Percentiles rank a stretch among this genome's conserved stretches.
phyloP scores from a whole-genome alignment of 129 eudicot species.

The Artemisia annua region DNA sequence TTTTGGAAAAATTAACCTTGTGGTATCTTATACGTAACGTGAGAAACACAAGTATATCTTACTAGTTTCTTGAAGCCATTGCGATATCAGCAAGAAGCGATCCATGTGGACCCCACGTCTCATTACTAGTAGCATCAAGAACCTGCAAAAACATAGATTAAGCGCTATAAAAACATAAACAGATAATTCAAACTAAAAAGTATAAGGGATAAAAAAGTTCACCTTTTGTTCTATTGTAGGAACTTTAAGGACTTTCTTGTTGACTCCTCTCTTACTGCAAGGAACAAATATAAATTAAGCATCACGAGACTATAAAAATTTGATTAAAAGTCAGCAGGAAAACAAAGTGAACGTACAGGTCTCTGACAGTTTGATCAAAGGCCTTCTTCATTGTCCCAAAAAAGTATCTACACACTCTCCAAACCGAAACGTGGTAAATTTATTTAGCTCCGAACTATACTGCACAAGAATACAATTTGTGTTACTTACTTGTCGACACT shows the following conservation, averaged over 20 bases:
- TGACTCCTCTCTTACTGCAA: slow-evolving; percentile 92
- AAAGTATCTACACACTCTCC: slow-evolving; percentile 38
- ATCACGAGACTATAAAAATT: not conserved
- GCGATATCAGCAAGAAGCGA: slow-evolving; percentile 97
- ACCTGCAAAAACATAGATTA: slow-evolving; percentile 45
- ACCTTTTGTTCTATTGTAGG: slow-evolving; percentile 97
- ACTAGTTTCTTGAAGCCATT: slow-evolving; percentile 93
- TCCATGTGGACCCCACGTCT: slow-evolving; percentile 99
- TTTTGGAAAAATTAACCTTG: not conserved
- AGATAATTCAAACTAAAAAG: not conserved
- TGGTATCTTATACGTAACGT: not conserved
- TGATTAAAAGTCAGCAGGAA: not conserved
- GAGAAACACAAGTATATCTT: slow-evolving; percentile 20
- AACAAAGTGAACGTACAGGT: slow-evolving; percentile 55
- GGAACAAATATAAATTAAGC: slow-evolving; percentile 8
- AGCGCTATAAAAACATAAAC: not conserved
- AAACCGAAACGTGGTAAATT: slow-evolving; percentile 1
- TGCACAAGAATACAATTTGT: not conserved
- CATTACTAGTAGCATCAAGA: slow-evolving; percentile 98
- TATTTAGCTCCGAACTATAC: not conserved
- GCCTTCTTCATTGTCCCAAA: slow-evolving; percentile 83
- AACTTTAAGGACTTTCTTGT: slow-evolving; percentile 98
- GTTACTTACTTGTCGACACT: not conserved
- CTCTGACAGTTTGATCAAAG: slow-evolving; percentile 89
- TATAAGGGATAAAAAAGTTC: slow-evolving; percentile 7